These are phyloP conservation scores for Aspergillus sp. DNA, from an alignment of 2,329 filamentous ascomycete species.

Conservation along the genomic window DNA sequence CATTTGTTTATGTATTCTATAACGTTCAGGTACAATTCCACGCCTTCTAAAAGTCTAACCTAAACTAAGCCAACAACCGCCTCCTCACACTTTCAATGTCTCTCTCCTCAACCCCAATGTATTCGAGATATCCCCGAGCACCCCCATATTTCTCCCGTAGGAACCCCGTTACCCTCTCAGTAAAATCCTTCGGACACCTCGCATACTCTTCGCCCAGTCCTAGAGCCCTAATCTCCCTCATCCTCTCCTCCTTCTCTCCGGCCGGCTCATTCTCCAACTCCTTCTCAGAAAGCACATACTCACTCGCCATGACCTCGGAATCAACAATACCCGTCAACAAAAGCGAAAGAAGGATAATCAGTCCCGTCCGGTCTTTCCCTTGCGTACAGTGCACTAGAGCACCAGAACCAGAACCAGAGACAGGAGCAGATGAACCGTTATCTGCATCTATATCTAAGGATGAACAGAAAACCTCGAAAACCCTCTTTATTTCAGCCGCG, in stretches of 20 bases:
- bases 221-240: constrained; percentile 68
- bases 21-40: not conserved
- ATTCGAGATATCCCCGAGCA: constrained; percentile 63
- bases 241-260: constrained; percentile 60
- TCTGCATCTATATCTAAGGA: not conserved
- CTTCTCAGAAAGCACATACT: constrained; percentile 68
- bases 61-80: constrained; percentile 26
- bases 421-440: constrained; percentile 19
- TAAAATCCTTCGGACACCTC: constrained; percentile 64
- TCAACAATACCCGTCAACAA: constrained; percentile 60
- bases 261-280: constrained; percentile 62
- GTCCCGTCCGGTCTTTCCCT: constrained; percentile 80
- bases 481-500: constrained; percentile 62
- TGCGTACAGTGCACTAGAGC: constrained; percentile 81
- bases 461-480: constrained; percentile 57
- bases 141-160: constrained; percentile 65
- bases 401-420: not conserved
- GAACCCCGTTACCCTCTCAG: constrained; percentile 58
- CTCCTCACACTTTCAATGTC: constrained; percentile 42
- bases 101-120: constrained; percentile 57
- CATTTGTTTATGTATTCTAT: too few species aligned
- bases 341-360: constrained; percentile 68
- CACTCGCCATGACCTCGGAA: constrained; percentile 61
- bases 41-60: not conserved
- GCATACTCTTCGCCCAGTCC: constrained; percentile 75